Evolutionary conservation across 371 early-diverging fungal species (phyloP).

Genomic region (Rhizopus microsporus): DNA sequence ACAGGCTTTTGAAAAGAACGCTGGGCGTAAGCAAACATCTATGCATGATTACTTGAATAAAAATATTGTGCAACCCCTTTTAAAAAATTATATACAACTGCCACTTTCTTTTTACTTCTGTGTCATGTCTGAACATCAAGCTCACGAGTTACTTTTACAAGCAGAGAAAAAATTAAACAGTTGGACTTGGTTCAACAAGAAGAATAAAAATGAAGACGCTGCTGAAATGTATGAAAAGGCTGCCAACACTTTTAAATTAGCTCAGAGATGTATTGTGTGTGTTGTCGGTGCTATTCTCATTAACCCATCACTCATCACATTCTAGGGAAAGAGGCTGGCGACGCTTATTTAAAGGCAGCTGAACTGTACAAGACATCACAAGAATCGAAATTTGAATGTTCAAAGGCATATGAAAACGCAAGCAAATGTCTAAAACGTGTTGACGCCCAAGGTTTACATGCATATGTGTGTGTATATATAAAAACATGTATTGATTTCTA

Average conservation of each 20-base stretch:
- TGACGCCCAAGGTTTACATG: conserved; percentile 72
- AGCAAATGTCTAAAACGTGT: conserved; percentile 85
- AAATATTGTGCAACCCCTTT: conserved; percentile 2
- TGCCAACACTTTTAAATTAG: conserved; percentile 87
- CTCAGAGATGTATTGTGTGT: conserved; percentile 75
- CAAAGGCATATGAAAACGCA: conserved; percentile 82
- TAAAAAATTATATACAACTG: neutral
- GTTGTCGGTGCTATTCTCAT: conserved; percentile 2
- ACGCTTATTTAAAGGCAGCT: conserved; percentile 84
- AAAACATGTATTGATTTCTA: neutral
- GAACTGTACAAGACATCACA: conserved; percentile 62
- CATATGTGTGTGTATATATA: neutral
- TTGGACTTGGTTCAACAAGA: conserved; percentile 78
- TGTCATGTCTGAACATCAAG: conserved; percentile 75
- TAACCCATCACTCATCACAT: neutral
- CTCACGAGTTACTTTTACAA: conserved; percentile 67
- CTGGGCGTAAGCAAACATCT: conserved; percentile 25
- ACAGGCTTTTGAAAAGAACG: conserved; percentile 23
- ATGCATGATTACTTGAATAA: conserved; percentile 18
- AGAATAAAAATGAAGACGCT: conserved; percentile 88
- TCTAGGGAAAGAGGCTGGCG: conserved; percentile 90
- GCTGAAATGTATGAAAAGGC: conserved; percentile 90
- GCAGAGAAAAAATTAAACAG: conserved; percentile 76
- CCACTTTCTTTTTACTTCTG: conserved; percentile 4
- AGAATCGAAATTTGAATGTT: conserved; percentile 79